Percentiles rank a stretch among this genome's conserved stretches.
Evolutionary conservation across 108 stramenopile genomes (phyloP).

Genomic region (Phaeodactylum tricornutum): DNA sequence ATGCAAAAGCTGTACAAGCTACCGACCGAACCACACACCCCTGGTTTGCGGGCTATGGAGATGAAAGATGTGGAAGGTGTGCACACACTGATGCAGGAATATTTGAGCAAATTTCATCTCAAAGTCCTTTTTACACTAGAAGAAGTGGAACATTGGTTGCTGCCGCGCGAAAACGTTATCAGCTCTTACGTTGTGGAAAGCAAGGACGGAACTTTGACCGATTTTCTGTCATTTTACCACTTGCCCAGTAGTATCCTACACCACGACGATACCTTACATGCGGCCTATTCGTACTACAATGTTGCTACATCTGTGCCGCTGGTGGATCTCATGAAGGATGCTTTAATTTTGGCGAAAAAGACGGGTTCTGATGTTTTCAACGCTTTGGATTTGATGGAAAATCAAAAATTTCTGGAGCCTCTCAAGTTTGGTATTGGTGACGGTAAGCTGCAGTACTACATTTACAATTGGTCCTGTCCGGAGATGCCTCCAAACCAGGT

Average conservation of each 20-base stretch:
- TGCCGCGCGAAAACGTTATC: conserved; percentile 88
- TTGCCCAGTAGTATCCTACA: conserved; percentile 85
- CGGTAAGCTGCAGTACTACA: conserved; percentile 97
- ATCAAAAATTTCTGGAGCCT: conserved; percentile 75
- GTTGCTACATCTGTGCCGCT: conserved; percentile 83
- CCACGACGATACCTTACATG: conserved; percentile 76
- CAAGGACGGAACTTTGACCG: conserved; percentile 59
- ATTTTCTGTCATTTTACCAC: conserved; percentile 91
- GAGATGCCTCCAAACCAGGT: conserved; percentile 77
- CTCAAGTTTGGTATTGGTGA: conserved; percentile 98
- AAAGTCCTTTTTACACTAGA: conserved; percentile 68
- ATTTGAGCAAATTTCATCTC: conserved; percentile 81
- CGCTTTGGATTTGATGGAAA: conserved; percentile 97
- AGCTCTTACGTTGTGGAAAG: conserved; percentile 78
- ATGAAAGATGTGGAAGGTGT: conserved; percentile 74
- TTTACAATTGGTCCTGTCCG: conserved; percentile 97
- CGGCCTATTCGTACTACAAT: conserved; percentile 98
- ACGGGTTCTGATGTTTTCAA: conserved; percentile 94
- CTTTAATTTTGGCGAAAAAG: conserved; percentile 77
- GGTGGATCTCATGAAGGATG: conserved; percentile 87
- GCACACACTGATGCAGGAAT: conserved; percentile 54
- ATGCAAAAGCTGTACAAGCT: conserved; percentile 85
- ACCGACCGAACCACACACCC: conserved; percentile 23
- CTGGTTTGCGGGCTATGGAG: conserved; percentile 64
- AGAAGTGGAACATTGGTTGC: conserved; percentile 93